A percentile compares a stretch with the other conserved stretches of the same genome.
Evolutionary conservation across 352 stramenopile genomes (phyloP).

Genomic region (Globisporangium sylvaticum): DNA sequence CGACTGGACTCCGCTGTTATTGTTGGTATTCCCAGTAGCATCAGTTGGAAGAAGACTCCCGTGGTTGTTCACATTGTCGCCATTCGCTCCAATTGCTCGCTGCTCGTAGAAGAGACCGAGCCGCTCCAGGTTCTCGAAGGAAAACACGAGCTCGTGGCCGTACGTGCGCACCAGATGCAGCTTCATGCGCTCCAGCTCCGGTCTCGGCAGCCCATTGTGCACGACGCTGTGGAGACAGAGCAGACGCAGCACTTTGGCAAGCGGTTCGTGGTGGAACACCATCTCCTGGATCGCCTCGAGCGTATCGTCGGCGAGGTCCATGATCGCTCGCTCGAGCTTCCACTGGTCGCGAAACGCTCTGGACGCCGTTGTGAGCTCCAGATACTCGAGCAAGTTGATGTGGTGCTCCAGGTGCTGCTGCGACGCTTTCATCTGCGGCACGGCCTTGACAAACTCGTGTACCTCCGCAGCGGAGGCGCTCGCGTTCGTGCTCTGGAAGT

Average conservation of each 20-base stretch:
- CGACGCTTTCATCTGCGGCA: slow-evolving; percentile 53
- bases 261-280: slow-evolving; percentile 50
- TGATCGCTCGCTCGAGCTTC: slow-evolving; percentile 62
- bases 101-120: slow-evolving; percentile 45
- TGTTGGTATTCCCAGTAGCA: neutral
- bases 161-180: slow-evolving; percentile 64
- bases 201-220: slow-evolving; percentile 34
- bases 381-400: slow-evolving; percentile 52
- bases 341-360: slow-evolving; percentile 60
- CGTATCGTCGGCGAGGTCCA: slow-evolving; percentile 38
- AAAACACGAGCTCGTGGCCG: slow-evolving; percentile 69
- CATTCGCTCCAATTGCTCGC: neutral
- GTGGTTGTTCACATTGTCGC: neutral
- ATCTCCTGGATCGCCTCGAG: slow-evolving; percentile 51
- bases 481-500: slow-evolving; percentile 47
- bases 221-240: slow-evolving; percentile 60
- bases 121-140: slow-evolving; percentile 56
- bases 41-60: neutral
- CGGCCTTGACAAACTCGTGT: slow-evolving; percentile 64
- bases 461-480: slow-evolving; percentile 53
- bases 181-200: slow-evolving; percentile 42
- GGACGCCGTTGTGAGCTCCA: slow-evolving; percentile 40
- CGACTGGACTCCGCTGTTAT: slow-evolving; percentile 4
- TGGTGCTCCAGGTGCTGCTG: slow-evolving; percentile 58
- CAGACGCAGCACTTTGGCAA: slow-evolving; percentile 53